phyloP scores from a whole-genome alignment of 2,329 filamentous ascomycete genomes.

The Aspergillus vadensis region DNA sequence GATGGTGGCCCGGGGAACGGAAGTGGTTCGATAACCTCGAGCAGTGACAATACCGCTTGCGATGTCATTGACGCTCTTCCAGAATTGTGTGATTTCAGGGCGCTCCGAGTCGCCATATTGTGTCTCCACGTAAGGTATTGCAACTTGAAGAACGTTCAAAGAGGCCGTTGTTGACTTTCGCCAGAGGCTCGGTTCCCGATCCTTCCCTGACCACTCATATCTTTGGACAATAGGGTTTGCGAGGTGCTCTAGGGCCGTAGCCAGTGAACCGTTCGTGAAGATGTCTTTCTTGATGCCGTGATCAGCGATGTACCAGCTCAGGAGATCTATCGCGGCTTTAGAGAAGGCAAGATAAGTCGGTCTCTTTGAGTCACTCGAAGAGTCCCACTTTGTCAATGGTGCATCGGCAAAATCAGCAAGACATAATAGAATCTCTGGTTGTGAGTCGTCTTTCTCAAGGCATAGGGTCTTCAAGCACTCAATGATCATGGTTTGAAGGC shows the following conservation, averaged over 20 bases:
- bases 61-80: conserved; percentile 67
- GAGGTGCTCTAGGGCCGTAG: conserved; percentile 66
- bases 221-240: conserved; percentile 73
- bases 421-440: conserved; percentile 39
- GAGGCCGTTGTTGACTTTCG: conserved; percentile 72
- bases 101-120: conserved; percentile 35
- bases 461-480: conserved; percentile 41
- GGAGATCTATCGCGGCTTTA: conserved; percentile 73
- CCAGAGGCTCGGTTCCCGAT: conserved; percentile 75
- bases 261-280: conserved; percentile 68
- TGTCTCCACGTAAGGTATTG: conserved; percentile 62
- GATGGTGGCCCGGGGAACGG: conserved; percentile 50
- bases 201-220: conserved; percentile 73
- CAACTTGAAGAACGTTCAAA: conserved; percentile 67
- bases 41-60: conserved; percentile 70
- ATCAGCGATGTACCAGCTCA: conserved; percentile 51
- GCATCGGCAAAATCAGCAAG: conserved; percentile 71
- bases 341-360: conserved; percentile 89
- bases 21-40: conserved; percentile 54
- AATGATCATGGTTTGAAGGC: conserved; percentile 37
- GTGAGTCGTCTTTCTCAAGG: conserved; percentile 39
- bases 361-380: conserved; percentile 47
- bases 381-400: conserved; percentile 47
- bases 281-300: conserved; percentile 62
- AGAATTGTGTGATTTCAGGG: conserved; percentile 60